These are phyloP conservation scores for Fagopyrum homotropicum DNA, from an alignment of 148 eudicot genomes.

Conservation along the genomic window DNA sequence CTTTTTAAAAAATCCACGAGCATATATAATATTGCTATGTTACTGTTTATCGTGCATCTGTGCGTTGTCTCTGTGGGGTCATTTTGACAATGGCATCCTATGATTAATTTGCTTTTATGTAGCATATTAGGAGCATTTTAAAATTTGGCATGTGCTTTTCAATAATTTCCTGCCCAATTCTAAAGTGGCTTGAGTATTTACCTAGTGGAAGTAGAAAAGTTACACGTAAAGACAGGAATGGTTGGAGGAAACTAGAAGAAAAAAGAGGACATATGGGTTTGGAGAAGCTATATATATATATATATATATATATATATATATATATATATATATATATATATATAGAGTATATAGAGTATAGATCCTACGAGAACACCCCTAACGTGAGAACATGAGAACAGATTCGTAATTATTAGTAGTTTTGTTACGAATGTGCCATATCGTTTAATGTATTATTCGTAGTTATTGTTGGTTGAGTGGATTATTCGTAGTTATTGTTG, in stretches of 20 bases:
- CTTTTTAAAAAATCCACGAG: too few species aligned
- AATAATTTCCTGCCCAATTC: neutral
- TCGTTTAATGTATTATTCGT: too few species aligned
- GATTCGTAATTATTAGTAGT: too few species aligned
- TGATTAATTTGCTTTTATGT: neutral
- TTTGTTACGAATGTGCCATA: too few species aligned
- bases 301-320: too few species aligned
- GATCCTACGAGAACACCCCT: too few species aligned
- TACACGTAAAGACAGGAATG: neutral
- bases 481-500: too few species aligned
- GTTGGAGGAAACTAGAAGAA: conserved; percentile 4
- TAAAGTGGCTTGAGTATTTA: neutral
- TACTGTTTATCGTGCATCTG: neutral
- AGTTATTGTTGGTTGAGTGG: too few species aligned
- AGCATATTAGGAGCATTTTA: neutral
- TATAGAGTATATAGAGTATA: too few species aligned
- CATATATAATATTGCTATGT: neutral
- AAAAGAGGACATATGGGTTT: neutral
- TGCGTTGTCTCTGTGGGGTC: conserved; percentile 1
- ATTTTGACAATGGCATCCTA: conserved; percentile 1
- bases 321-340: too few species aligned
- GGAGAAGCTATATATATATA: too few species aligned
- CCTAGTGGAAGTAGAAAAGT: conserved; percentile 4
- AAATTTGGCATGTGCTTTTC: neutral
- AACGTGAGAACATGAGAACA: too few species aligned